phyloP scores from a whole-genome alignment of 1,284 basidiomycete genomes.

The Coniferiporia weirii region DNA sequence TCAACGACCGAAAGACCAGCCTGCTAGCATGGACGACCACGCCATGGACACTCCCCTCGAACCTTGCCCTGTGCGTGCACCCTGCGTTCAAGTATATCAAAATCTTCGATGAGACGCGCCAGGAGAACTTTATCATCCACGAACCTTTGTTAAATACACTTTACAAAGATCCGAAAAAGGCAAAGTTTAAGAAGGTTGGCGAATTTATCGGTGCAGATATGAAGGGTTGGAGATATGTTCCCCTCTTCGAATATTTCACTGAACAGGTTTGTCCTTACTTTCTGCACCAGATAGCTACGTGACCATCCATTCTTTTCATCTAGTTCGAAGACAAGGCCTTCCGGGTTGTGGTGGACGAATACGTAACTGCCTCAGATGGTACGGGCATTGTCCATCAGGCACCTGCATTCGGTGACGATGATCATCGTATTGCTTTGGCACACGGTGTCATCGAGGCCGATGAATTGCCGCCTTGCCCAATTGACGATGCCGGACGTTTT shows the following conservation, averaged over 20 bases:
- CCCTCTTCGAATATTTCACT: conserved; percentile 94
- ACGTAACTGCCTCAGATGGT: conserved; percentile 91
- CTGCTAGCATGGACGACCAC: conserved; percentile 99
- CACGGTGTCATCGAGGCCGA: conserved; percentile 80
- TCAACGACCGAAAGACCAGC: conserved; percentile 88
- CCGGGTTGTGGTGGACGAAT: conserved; percentile 85
- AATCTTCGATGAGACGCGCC: conserved; percentile 87
- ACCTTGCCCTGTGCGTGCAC: conserved; percentile 93
- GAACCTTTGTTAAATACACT: conserved; percentile 85
- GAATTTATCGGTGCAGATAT: conserved; percentile 88
- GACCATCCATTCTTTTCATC: background rate
- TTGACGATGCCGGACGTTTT: conserved; percentile 88
- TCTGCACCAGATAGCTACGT: background rate
- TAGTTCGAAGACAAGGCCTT: conserved; percentile 93
- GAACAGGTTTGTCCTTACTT: conserved; percentile 59
- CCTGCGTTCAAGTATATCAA: conserved; percentile 97
- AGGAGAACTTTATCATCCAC: conserved; percentile 90
- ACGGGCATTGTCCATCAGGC: conserved; percentile 99
- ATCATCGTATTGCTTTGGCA: conserved; percentile 89
- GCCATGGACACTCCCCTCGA: conserved; percentile 97
- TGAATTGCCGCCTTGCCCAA: conserved; percentile 93
- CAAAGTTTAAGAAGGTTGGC: conserved; percentile 90
- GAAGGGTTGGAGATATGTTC: conserved; percentile 96
- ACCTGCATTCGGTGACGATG: conserved; percentile 98
- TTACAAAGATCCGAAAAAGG: conserved; percentile 98